Evolutionary conservation across 228 moss, liverwort and hornwort species (phyloP), one percentile per base, ranked within the genome.

Genomic region (Sphagnum magellanicum): DNA sequence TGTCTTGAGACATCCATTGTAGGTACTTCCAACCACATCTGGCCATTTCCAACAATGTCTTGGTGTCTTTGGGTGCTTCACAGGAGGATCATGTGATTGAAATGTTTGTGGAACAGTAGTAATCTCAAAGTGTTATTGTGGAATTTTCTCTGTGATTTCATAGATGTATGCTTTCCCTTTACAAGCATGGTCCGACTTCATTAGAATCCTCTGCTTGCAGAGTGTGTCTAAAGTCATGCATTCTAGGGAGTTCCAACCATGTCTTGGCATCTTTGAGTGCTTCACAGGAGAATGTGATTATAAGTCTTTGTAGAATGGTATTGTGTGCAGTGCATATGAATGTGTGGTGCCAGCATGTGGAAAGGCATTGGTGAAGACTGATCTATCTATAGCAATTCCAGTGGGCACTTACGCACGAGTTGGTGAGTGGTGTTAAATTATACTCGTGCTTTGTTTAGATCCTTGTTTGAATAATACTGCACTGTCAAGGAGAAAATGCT

Each of bases 281-380:
- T 5, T 63, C 14, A 5, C 9, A 47, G 6, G 5, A 16, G 6
- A 17, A 17, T 13, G 4, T 51, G 49, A 10, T 9, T 69, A 6
- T 58, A 50, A 13, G n/a, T 67, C 8, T 63, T 9, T 6, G 48
- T 32, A 32, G 12, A 68, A 15, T 55, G 32, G 32, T 2, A 32
- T 32, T 9, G 50, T 6, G 51, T 61, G 78, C 89, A 97, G 93
- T 77, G 93, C 93, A 1, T 85, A 88, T 48, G 79, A 87, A 50
- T 59, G 73, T 12, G 71, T 79, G 4, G 85, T 97, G 68, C 90
- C 90, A 0, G 88, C 93, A 4, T 83, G 91, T 0, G 91, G 96
- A 4, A 97, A 93, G 65, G 87, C 91, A 53, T 77, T 97, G 15
- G 86, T 97, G 8, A 91, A 88, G 78, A 97, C 96, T 4, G 96